Evolutionary conservation across 2,329 filamentous ascomycete genomes (phyloP), one percentile per base, ranked within the genome.

Genomic region (Penicillium occitanis): DNA sequence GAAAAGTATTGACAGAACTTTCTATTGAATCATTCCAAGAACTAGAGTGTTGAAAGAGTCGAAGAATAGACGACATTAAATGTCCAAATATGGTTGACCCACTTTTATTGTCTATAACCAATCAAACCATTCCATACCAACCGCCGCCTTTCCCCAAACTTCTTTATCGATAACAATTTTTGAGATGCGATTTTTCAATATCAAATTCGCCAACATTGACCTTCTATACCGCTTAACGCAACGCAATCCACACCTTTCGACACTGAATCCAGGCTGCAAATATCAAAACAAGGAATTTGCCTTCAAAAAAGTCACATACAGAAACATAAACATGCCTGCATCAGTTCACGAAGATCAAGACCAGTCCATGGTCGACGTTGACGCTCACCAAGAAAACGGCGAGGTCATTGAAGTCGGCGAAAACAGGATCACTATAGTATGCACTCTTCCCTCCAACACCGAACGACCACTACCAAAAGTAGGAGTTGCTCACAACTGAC

Each of bases 391-490:
- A 48, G 79, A 83, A 82, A 30, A 77, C 80, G 82, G 84, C 64
- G 81, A 84, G 60, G 64, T 69, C 5, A 53, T 74, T 37, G 73
- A 75, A 51, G 64, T 76, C 48, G 76, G 77, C 10, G 76, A 79
- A 61, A 87, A 88, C 77, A 81, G 87, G 70, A 87, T 91, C 55
- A 83, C 84, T 69, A 86, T 91, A 75, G 88, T 91, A 76, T 19
- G 68, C 72, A 8, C 25, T 51, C 7, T 35, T 3, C 17, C 37
- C 46, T 30, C 14, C 19, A 11, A 3, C 7, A 22, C 17, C 8
- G 2, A 19, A 19, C 5, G 25, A 25, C 25, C 6, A 19, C 42
- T 1, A 10, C 10, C 17, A 19, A 46, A 22, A 46, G 8, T n/a
- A 19, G 17, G 7, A n/a, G 25, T 8, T 35, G 10, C 1, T 0